Evolutionary conservation across 1,284 basidiomycete genomes (phyloP).

Genomic region (Trametes sp.): DNA sequence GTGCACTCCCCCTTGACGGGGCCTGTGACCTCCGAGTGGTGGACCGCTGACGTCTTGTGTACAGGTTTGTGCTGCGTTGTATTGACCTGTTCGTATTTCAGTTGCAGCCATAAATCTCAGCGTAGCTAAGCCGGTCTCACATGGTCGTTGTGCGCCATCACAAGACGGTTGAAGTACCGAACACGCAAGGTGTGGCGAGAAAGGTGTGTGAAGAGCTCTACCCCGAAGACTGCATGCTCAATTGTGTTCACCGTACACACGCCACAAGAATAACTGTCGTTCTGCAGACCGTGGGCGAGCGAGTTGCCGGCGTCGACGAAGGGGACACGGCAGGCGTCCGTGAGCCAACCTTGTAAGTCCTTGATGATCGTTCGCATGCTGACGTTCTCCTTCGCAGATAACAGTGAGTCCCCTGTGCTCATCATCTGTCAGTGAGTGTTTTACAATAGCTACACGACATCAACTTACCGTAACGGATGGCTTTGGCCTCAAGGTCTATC

Average conservation of each 20-base stretch:
- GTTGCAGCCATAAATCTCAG: not conserved
- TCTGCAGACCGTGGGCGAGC: conserved; percentile 1
- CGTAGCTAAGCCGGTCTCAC: too few relatives aligned
- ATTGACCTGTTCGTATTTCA: not conserved
- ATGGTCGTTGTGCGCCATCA: too few relatives aligned
- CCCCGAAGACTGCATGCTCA: conserved; percentile 10
- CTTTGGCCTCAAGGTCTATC: not conserved
- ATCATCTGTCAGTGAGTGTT: too few relatives aligned
- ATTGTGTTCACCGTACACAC: conserved; percentile 17
- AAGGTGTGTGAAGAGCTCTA: not conserved
- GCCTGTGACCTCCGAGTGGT: too few relatives aligned
- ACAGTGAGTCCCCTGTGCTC: conserved; percentile 1
- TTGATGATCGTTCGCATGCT: too few relatives aligned
- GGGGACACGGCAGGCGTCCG: too few relatives aligned
- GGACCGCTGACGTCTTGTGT: too few relatives aligned
- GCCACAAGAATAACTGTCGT: conserved; percentile 9
- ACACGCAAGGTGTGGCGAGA: not conserved
- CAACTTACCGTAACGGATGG: conserved; percentile 10
- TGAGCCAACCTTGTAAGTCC: too few relatives aligned
- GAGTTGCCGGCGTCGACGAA: not conserved
- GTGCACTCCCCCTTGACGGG: too few relatives aligned
- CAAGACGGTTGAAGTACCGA: not conserved
- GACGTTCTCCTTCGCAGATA: too few relatives aligned
- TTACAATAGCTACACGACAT: too few relatives aligned
- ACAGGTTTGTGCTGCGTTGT: too few relatives aligned